Evolutionary conservation across 495 filamentous ascomycete genomes (phyloP).

Genomic region (Wilcoxina mikolae): DNA sequence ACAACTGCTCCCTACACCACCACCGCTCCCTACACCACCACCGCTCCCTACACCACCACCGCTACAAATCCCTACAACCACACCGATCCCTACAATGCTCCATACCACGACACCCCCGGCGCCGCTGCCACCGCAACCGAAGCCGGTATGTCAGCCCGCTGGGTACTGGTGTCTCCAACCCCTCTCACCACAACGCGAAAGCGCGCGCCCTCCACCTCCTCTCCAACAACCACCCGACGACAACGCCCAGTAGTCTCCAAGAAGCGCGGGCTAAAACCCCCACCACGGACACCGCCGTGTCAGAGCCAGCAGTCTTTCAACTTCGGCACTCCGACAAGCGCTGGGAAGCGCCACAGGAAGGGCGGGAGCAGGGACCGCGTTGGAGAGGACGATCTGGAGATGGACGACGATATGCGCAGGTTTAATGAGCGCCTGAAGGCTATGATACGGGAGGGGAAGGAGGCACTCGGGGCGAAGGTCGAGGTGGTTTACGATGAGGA

Average conservation of each 20-base stretch:
- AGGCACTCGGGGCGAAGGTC: conserved; percentile 55
- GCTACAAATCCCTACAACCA: not conserved
- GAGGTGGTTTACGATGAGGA: conserved; percentile 43
- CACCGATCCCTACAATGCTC: conserved; percentile 1
- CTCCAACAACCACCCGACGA: not conserved
- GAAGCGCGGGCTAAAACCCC: not conserved
- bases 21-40: not conserved
- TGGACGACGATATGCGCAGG: conserved; percentile 59
- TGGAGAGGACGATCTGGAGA: conserved; percentile 38
- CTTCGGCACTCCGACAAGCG: not conserved
- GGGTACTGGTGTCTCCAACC: conserved; percentile 26
- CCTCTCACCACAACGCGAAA: conserved; percentile 8
- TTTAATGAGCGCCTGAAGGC: conserved; percentile 63
- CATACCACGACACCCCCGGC: not conserved
- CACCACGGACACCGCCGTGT: not conserved
- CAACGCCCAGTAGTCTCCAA: not conserved
- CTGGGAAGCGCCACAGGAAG: not conserved
- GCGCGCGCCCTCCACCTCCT: not conserved
- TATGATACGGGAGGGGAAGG: conserved; percentile 79
- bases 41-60: not conserved
- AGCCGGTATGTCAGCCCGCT: conserved; percentile 18
- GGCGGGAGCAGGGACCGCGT: not conserved
- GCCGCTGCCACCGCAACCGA: conserved; percentile 5
- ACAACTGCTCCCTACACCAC: no score
- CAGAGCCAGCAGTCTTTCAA: not conserved